Base-by-base conservation (phyloP, 2,329 filamentous ascomycete genomes). In the Aspergillus aculeatus region DNA sequence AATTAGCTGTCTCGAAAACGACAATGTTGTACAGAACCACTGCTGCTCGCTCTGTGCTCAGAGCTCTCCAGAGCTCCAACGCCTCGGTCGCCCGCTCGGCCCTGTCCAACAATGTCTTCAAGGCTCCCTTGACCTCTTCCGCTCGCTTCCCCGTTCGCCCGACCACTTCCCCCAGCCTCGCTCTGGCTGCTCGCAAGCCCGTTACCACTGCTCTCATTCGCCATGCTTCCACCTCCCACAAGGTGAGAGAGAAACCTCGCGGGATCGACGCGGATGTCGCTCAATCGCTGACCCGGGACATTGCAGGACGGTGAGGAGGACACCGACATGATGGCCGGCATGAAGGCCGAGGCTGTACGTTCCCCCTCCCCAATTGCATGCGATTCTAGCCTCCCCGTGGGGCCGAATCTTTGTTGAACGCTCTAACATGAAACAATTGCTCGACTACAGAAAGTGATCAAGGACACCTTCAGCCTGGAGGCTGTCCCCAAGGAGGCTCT, bases 401-500 rank as follows among this genome's bases (percentile, higher is more conserved):
- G 24, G 52, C 16, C 11, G 10, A 16, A 21, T n/a, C 16, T 50
- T n/a, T 23, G 16, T 19, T 2, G 16, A 44, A 7, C 7, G 9
- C 19, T 49, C 19, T 49, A 26, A 31, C 31, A 10, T 16, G 10
- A n/a, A 23, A 10, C 10, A 26, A 19, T 23, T 55, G 11, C 41
- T 57, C 10, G 47, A 19, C 35, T 64, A 5, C 68, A 91, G 86
- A 78, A 83, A 70, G 83, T 84, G 9, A 83, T 92, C 70, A 86
- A 86, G 68, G 86, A 91, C 14, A 89, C 89, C 1, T 89, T 92
- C 70, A 83, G 82, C 21, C 81, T 92, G 38, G 72, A 75, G 35
- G 78, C 80, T 2, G 89, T 92, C 4, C 90, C 90, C 7, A 84
- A 81, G 68, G 86, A 90, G 72, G 85, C 89, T 23, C 82, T 88